Conservation (phyloP, 495 filamentous ascomycete species). For the Cercophora sp. region DNA sequence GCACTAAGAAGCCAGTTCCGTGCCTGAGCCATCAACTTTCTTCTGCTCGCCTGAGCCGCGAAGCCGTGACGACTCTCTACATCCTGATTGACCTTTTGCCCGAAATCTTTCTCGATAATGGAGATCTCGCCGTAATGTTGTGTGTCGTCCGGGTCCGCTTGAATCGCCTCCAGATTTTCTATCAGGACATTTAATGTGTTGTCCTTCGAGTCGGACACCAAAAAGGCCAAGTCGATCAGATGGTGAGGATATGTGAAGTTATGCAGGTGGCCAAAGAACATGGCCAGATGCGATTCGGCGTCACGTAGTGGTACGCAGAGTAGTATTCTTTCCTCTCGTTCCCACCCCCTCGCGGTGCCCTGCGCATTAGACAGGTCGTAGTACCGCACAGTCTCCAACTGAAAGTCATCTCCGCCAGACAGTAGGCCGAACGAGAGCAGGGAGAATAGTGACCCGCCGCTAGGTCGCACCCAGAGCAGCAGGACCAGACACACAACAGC, state of each 20-base stretch:
- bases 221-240: slow-evolving; percentile 91
- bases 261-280: slow-evolving; percentile 95
- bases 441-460: slow-evolving; percentile 58
- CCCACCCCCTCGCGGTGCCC: slow-evolving; percentile 88
- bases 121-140: slow-evolving; percentile 94
- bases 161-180: slow-evolving; percentile 71
- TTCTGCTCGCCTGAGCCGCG: slow-evolving; percentile 85
- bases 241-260: slow-evolving; percentile 98
- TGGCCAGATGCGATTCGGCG: slow-evolving; percentile 85
- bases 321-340: slow-evolving; percentile 88
- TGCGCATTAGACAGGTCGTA: slow-evolving; percentile 91
- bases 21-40: slow-evolving; percentile 97
- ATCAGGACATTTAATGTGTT: slow-evolving; percentile 73
- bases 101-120: slow-evolving; percentile 98
- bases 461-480: slow-evolving; percentile 61
- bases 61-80: slow-evolving; percentile 98
- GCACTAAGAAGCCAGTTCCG: slow-evolving; percentile 96
- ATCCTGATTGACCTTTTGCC: slow-evolving; percentile 95
- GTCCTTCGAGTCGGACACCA: slow-evolving; percentile 97
- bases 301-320: slow-evolving; percentile 94
- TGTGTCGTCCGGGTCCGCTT: slow-evolving; percentile 69
- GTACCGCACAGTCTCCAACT: slow-evolving; percentile 90
- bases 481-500: slow-evolving; percentile 52
- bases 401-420: slow-evolving; percentile 62
- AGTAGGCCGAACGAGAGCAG: slow-evolving; percentile 71